Evolutionary conservation across 345 rosid species (phyloP).

Genomic region (Geranium rotundifolium): DNA sequence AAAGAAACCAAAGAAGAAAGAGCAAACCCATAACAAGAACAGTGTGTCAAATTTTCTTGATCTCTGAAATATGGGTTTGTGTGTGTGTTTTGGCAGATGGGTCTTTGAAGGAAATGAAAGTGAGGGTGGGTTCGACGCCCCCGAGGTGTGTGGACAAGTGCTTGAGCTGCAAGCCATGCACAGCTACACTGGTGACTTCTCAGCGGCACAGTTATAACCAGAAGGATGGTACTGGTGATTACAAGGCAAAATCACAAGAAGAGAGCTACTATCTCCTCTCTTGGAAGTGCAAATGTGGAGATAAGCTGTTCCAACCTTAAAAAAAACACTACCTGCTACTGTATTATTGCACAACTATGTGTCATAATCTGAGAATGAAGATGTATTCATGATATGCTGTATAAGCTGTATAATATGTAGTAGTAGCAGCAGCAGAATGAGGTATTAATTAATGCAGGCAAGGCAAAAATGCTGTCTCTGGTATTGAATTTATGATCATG

Average conservation of each 20-base stretch:
- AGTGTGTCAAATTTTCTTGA: neutral
- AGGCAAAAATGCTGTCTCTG: too few species aligned
- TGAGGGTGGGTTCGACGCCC: slow-evolving; percentile 32
- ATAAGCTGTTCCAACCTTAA: slow-evolving; percentile 29
- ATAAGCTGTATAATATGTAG: too few species aligned
- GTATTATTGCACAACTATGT: neutral
- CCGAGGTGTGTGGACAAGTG: slow-evolving; percentile 30
- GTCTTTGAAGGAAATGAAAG: neutral
- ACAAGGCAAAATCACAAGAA: neutral
- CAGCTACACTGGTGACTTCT: slow-evolving; percentile 23
- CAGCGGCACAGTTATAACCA: slow-evolving; percentile 6
- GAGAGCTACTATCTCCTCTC: slow-evolving; percentile 26
- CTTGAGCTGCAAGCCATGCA: slow-evolving; percentile 31
- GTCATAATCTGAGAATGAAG: neutral
- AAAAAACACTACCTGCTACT: neutral
- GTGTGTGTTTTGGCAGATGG: slow-evolving; percentile 8
- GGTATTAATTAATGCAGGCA: too few species aligned
- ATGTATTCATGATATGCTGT: too few species aligned
- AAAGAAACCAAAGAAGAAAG: too few species aligned
- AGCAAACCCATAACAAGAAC: too few species aligned
- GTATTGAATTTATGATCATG: too few species aligned
- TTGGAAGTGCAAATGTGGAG: slow-evolving; percentile 43
- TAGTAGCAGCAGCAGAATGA: neutral
- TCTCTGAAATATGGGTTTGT: neutral
- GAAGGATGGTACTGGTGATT: neutral